Evolutionary conservation across 208 protist genomes (phyloP).

Genomic region (Leishmania martiniquensis): DNA sequence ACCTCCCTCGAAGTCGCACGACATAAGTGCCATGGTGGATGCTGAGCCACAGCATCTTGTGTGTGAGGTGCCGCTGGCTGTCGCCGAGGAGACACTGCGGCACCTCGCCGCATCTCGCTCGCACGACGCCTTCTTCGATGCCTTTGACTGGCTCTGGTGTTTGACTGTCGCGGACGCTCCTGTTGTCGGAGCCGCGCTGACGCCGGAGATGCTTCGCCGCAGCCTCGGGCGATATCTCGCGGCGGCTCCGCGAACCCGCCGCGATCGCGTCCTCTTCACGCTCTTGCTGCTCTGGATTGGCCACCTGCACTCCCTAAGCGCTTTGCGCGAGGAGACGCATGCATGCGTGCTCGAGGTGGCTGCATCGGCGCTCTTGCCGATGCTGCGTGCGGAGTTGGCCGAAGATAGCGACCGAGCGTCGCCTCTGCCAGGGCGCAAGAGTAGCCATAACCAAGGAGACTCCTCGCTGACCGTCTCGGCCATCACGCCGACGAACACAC

Average conservation of each 20-base stretch:
- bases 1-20: conserved; percentile 8
- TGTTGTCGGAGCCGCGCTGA: conserved; percentile 39
- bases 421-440: background rate
- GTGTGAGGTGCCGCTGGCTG: conserved; percentile 37
- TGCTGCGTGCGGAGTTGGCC: conserved; percentile 39
- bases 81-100: conserved; percentile 37
- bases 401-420: conserved; percentile 7
- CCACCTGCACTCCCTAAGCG: conserved; percentile 42
- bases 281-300: conserved; percentile 70
- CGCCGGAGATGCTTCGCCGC: conserved; percentile 28
- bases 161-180: conserved; percentile 55
- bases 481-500: conserved; percentile 19
- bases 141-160: conserved; percentile 74
- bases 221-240: conserved; percentile 60
- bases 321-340: conserved; percentile 33
- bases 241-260: conserved; percentile 51
- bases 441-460: background rate
- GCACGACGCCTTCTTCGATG: conserved; percentile 70
- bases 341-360: conserved; percentile 39
- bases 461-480: conserved; percentile 28
- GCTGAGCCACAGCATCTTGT: conserved; percentile 31
- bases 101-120: conserved; percentile 38
- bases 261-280: conserved; percentile 75
- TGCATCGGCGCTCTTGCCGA: conserved; percentile 41
- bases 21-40: conserved; percentile 49